Percentiles rank a stretch among this genome's conserved stretches.
These are phyloP conservation scores for Apiospora phragmitis DNA, from an alignment of 2,329 filamentous ascomycete genomes.

Conservation along the genomic window DNA sequence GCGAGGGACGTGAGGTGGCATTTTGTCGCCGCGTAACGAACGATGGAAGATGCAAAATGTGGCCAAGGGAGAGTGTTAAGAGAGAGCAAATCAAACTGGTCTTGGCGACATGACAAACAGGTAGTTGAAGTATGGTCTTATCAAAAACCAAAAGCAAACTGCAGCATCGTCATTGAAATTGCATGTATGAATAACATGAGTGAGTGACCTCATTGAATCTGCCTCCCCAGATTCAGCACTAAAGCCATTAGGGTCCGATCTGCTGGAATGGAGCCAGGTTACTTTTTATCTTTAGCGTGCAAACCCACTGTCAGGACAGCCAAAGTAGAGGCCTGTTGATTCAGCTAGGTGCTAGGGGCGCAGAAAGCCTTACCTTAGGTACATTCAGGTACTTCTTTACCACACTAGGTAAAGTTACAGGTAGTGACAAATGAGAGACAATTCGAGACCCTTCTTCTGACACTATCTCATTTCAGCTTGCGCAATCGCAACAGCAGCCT, in stretches of 20 bases:
- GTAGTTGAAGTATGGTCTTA: not conserved
- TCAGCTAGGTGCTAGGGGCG: not conserved
- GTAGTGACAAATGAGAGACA: not conserved
- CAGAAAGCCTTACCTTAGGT: not conserved
- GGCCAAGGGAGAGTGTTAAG: not conserved
- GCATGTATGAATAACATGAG: not conserved
- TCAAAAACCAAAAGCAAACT: not conserved
- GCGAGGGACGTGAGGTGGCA: slow-evolving; percentile 69
- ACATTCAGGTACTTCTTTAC: not conserved
- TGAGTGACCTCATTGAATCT: slow-evolving; percentile 10
- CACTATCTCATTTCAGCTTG: slow-evolving; percentile 5
- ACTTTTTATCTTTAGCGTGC: slow-evolving; percentile 4
- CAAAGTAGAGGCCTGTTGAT: not conserved
- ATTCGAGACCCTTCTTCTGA: slow-evolving; percentile 16
- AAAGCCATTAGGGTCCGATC: not conserved
- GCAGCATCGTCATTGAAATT: slow-evolving; percentile 3
- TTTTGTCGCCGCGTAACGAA: slow-evolving; percentile 32
- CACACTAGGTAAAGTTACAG: not conserved
- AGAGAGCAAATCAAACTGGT: not conserved
- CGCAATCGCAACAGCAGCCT: slow-evolving; percentile 12
- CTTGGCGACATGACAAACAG: not conserved
- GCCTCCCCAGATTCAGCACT: not conserved
- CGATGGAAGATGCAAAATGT: not conserved
- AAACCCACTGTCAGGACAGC: slow-evolving; percentile 10
- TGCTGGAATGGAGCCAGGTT: not conserved